Base-by-base conservation (phyloP, 371 early-diverging fungal genomes). In the Parasitella parasitica region DNA sequence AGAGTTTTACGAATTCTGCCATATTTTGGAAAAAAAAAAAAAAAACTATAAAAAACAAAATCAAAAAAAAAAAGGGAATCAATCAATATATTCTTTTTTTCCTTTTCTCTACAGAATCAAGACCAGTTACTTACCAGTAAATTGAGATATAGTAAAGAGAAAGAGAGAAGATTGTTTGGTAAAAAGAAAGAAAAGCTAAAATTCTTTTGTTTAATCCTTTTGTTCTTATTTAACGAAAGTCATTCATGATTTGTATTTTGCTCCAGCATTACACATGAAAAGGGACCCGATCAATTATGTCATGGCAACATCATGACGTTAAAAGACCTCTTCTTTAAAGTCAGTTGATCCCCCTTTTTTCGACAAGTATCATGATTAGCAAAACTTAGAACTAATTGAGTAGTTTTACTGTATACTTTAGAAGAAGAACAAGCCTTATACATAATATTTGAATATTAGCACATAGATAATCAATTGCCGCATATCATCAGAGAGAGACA, bases 1-100 rank as follows among this genome's bases (percentile, higher is more conserved):
- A 88, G 50, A 90, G 82, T 58, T 90, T 89, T 32, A 89, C 87
- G 72, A 92, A 94, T 74, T 91, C 93, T 49, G 90, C 90, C 91
- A 90, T 91, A 27, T 37, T 39, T 18, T 38, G 37, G 13, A 8
- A 6, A 46, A 4, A 32, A 53, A 22, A 22, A 53, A 53, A 53
- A 43, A 54, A 3, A 46, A 13, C 22, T 18, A 20, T 41, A 11
- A n/a, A 20, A 12, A 46, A 60, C 20, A 41, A 38, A 20, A 34
- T 20, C 27, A 35, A 36, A 26, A 36, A 58, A 27, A 37, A 26
- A 49, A 26, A 28, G 50, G 20, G 43, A 18, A 41, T 28, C 18
- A 34, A 52, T 26, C 15, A 15, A 16, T 39, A 6, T 16, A 15
- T 7, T 18, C 22, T 43, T 43, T 43, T 43, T 49, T 27, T 28